Evolutionary conservation across 2,329 filamentous ascomycete genomes (phyloP).

Genomic region (Fusarium sp.): DNA sequence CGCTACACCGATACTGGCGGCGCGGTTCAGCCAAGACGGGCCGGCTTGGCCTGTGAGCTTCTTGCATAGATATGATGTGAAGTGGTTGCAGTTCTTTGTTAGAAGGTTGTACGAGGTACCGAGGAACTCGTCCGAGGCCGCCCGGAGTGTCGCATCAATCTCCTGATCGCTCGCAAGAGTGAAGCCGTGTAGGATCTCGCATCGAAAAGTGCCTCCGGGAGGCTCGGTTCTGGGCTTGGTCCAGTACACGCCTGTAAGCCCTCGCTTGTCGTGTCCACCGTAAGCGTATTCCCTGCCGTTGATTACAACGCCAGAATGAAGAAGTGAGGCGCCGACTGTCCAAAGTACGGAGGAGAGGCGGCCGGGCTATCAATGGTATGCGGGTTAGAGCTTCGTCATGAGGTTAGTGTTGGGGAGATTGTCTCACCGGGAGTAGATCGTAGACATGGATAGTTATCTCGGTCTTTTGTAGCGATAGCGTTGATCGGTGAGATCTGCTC

Average conservation of each 20-base stretch:
- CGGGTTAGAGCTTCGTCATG: conserved; percentile 26
- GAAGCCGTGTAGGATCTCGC: conserved; percentile 82
- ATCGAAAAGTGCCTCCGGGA: conserved; percentile 81
- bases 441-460: conserved; percentile 83
- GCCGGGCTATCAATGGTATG: conserved; percentile 67
- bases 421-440: conserved; percentile 76
- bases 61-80: conserved; percentile 81
- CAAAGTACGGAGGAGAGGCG: conserved; percentile 81
- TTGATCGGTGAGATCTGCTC: conserved; percentile 67
- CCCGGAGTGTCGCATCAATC: conserved; percentile 76
- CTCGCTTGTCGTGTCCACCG: conserved; percentile 79
- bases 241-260: conserved; percentile 85
- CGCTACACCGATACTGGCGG: conserved; percentile 84
- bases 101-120: conserved; percentile 85
- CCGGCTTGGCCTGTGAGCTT: conserved; percentile 77
- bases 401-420: background rate
- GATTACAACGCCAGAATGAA: conserved; percentile 87
- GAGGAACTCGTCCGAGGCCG: conserved; percentile 77
- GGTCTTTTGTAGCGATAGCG: conserved; percentile 76
- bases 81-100: conserved; percentile 90
- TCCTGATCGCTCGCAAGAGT: conserved; percentile 76
- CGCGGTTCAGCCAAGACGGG: conserved; percentile 83
- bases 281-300: conserved; percentile 86
- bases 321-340: conserved; percentile 80
- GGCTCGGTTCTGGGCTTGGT: conserved; percentile 79